Conservation (phyloP, 1,284 basidiomycete genomes). For the Earliella scabrosa region DNA sequence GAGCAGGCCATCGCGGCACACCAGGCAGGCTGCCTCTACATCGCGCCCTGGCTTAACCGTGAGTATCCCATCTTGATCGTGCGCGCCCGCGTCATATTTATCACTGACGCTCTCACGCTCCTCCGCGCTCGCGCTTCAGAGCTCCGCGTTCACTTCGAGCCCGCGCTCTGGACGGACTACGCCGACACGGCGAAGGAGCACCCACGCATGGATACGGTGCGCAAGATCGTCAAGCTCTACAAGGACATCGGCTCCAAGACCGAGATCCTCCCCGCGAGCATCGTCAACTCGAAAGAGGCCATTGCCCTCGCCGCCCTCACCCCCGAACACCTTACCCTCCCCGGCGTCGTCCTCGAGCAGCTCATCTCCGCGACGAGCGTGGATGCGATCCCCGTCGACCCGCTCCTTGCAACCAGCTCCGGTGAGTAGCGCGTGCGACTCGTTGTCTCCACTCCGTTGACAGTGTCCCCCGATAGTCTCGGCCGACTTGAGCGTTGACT, state of each 20-base stretch:
- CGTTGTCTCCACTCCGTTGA: background rate
- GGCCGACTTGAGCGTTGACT: conserved; percentile 33
- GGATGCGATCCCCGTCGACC: background rate
- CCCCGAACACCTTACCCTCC: conserved; percentile 52
- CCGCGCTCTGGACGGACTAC: conserved; percentile 46
- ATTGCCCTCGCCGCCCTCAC: conserved; percentile 45
- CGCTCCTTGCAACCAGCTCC: conserved; percentile 12
- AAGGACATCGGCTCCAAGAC: conserved; percentile 45
- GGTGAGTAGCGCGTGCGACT: background rate
- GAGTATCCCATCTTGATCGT: background rate
- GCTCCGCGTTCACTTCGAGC: conserved; percentile 52
- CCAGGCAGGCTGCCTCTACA: conserved; percentile 51
- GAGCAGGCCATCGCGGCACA: conserved; percentile 51
- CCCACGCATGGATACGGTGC: conserved; percentile 45
- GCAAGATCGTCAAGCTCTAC: conserved; percentile 42
- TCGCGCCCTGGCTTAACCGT: conserved; percentile 57
- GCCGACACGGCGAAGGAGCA: conserved; percentile 44
- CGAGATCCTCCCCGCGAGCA: conserved; percentile 57
- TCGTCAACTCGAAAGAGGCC: conserved; percentile 48
- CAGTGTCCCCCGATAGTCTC: background rate
- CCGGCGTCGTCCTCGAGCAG: conserved; percentile 46
- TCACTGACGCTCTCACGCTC: too few relatives aligned
- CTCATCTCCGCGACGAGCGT: conserved; percentile 35
- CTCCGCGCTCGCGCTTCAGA: too few relatives aligned
- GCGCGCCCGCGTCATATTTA: too few relatives aligned